Conservation (phyloP, 2,329 filamentous ascomycete genomes). For the Xylaria digitata region DNA sequence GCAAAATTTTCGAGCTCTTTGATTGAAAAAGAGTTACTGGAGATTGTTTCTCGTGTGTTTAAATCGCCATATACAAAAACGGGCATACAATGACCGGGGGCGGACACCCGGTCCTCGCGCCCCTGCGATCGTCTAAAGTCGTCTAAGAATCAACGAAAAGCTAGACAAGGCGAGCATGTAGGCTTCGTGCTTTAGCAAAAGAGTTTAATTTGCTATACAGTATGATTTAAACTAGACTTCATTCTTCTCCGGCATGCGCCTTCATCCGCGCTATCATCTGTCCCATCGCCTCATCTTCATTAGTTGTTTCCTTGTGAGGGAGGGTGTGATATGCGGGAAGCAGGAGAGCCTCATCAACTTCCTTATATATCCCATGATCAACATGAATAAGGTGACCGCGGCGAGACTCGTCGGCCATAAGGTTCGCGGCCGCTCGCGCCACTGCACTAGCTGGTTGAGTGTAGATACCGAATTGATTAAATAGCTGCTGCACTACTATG, state of each 20-base stretch:
- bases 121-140: too few species aligned
- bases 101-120: too few species aligned
- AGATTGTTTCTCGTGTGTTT: too few species aligned
- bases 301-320: slow-evolving; percentile 48
- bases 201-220: too few species aligned
- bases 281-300: slow-evolving; percentile 53
- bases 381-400: slow-evolving; percentile 66
- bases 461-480: slow-evolving; percentile 54
- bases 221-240: too few species aligned
- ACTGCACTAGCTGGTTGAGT: slow-evolving; percentile 60
- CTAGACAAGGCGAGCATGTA: too few species aligned
- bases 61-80: too few species aligned
- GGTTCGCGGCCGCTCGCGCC: slow-evolving; percentile 59
- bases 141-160: too few species aligned
- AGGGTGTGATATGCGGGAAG: slow-evolving; percentile 51
- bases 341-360: slow-evolving; percentile 62
- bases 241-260: neutral
- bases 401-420: slow-evolving; percentile 61
- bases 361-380: slow-evolving; percentile 59
- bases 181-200: too few species aligned
- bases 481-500: slow-evolving; percentile 45
- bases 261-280: slow-evolving; percentile 22
- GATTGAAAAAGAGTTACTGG: too few species aligned
- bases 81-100: too few species aligned
- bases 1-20: too few species aligned